phyloP scores from a whole-genome alignment of 768 basidiomycete genomes.

The Sporobolomyces pararoseus region DNA sequence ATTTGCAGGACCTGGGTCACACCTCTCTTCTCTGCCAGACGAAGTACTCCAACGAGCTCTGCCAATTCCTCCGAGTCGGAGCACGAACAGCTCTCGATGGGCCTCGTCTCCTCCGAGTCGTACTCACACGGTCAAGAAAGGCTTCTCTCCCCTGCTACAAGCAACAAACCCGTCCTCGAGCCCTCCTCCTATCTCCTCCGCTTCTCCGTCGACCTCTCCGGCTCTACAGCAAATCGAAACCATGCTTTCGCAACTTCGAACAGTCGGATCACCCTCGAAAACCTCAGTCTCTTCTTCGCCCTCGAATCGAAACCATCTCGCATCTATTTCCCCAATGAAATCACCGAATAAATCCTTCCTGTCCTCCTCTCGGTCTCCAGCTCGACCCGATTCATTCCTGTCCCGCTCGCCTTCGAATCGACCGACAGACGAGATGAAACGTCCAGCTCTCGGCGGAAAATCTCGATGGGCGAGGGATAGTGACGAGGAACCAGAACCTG shows the following conservation, averaged over 20 bases:
- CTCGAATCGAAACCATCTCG: background rate
- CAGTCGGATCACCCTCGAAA: conserved; percentile 1
- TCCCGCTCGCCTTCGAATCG: background rate
- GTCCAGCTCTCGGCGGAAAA: conserved; percentile 46
- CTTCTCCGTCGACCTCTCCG: background rate
- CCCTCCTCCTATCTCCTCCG: background rate
- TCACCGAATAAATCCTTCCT: background rate
- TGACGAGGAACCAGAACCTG: conserved; percentile 56
- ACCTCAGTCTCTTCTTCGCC: background rate
- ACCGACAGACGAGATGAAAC: conserved; percentile 50
- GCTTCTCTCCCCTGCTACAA: background rate
- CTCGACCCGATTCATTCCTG: background rate
- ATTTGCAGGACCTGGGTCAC: background rate
- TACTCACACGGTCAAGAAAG: background rate
- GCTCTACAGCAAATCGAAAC: conserved; percentile 29
- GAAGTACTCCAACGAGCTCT: background rate
- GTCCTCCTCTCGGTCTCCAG: background rate
- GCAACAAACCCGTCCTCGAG: background rate
- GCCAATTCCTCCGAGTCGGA: conserved; percentile 7
- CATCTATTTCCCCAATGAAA: background rate
- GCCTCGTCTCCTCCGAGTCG: conserved; percentile 8
- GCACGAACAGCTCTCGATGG: conserved; percentile 24
- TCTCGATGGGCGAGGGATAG: conserved; percentile 23
- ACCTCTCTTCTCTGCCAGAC: background rate
- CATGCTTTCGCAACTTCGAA: conserved; percentile 23